Evolutionary conservation across 2,329 filamentous ascomycete genomes (phyloP).

Genomic region (Pyrenophora graminea): DNA sequence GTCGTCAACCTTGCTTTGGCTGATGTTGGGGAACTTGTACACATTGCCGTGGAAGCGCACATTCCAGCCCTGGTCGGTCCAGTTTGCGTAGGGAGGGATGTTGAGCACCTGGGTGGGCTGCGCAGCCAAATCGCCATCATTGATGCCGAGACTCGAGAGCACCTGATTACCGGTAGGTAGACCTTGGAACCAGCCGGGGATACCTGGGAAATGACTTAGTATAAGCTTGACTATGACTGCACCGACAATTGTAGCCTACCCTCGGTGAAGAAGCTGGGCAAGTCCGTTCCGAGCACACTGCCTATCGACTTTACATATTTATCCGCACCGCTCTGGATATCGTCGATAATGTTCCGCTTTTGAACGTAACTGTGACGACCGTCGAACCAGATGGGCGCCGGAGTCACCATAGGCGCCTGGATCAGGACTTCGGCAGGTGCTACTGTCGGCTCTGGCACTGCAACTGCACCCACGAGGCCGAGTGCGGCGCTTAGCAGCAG

Average conservation of each 20-base stretch:
- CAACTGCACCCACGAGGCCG: slow-evolving; percentile 29
- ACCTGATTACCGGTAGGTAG: slow-evolving; percentile 67
- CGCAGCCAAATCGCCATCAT: slow-evolving; percentile 62
- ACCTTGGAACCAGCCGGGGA: slow-evolving; percentile 67
- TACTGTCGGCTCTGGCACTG: slow-evolving; percentile 39
- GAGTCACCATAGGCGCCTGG: slow-evolving; percentile 39
- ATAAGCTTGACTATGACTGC: slow-evolving; percentile 23
- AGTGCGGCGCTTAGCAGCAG: slow-evolving; percentile 31
- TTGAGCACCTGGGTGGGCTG: slow-evolving; percentile 73
- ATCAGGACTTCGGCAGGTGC: slow-evolving; percentile 36
- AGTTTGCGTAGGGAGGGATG: slow-evolving; percentile 70
- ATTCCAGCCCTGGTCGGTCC: slow-evolving; percentile 77
- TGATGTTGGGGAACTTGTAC: slow-evolving; percentile 76
- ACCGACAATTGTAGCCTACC: slow-evolving; percentile 26
- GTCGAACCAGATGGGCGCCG: slow-evolving; percentile 41
- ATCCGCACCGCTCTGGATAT: slow-evolving; percentile 40
- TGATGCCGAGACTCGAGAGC: slow-evolving; percentile 63
- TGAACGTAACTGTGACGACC: slow-evolving; percentile 38
- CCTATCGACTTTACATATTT: slow-evolving; percentile 38
- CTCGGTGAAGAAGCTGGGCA: slow-evolving; percentile 45
- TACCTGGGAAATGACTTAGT: slow-evolving; percentile 43
- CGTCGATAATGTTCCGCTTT: slow-evolving; percentile 38
- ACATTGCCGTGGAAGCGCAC: slow-evolving; percentile 77
- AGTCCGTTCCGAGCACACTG: slow-evolving; percentile 40
- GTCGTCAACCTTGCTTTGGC: slow-evolving; percentile 65